Conservation (phyloP, 441 rosid species). For the Gossypium gossypioides region DNA sequence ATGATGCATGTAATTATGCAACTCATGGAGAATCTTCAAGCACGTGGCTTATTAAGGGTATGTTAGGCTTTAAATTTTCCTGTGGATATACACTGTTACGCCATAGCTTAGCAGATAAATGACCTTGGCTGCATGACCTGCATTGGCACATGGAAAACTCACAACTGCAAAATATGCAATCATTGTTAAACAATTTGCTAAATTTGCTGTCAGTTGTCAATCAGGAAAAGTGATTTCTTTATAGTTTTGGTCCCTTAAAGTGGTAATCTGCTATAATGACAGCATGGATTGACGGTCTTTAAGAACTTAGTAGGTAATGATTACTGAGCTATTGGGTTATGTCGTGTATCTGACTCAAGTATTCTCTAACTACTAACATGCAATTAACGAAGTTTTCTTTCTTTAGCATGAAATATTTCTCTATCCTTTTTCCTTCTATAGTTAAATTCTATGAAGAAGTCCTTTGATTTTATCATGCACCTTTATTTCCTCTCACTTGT, state of each 20-base stretch:
- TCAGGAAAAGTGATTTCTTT: not conserved
- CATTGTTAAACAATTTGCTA: not conserved
- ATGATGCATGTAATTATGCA: constrained; percentile 49
- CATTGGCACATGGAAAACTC: not conserved
- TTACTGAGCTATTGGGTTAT: not conserved
- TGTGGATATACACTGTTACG: not conserved
- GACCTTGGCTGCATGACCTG: not conserved
- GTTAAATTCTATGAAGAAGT: not conserved
- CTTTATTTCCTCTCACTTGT: not conserved
- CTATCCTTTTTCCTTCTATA: not conserved
- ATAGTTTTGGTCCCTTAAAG: not conserved
- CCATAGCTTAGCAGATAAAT: not conserved
- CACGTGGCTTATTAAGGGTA: constrained; percentile 89
- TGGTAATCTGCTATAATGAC: not conserved
- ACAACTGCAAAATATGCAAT: not conserved
- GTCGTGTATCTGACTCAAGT: not conserved
- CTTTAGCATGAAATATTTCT: not conserved
- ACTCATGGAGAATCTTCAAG: constrained; percentile 89
- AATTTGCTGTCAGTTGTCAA: not conserved
- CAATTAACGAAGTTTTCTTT: not conserved
- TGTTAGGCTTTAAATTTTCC: constrained; percentile 19
- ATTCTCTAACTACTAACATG: not conserved
- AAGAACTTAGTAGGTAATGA: not conserved
- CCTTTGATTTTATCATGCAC: not conserved
- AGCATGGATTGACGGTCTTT: not conserved